Base-by-base conservation (phyloP, 2,329 filamentous ascomycete species). In the Rugonectria rugulosa region DNA sequence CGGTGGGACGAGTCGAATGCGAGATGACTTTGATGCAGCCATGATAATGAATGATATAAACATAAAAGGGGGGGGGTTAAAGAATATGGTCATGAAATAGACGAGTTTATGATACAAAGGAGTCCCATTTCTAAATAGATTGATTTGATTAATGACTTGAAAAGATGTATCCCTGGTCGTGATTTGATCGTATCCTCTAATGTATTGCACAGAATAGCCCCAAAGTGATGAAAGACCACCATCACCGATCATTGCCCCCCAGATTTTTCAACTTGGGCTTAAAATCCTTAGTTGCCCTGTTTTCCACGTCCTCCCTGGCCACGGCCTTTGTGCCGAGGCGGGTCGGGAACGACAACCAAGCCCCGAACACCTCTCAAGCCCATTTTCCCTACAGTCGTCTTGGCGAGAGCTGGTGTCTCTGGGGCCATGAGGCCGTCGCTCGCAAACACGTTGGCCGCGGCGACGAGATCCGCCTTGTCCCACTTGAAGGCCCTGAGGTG, bases 1-100 rank as follows among this genome's bases (percentile, higher is more conserved):
- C 84, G 84, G 10, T 98, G 93, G 92, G 90, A 89, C 49, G 89
- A 91, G 73, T 73, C 45, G n/a, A 63, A 57, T 26, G 20, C 58
- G 36, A 56, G 11, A 43, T 11, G 29, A 45, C 21, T 45, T 32
- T n/a, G n/a, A n/a, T n/a, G n/a, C n/a, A n/a, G n/a, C n/a, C n/a
- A n/a, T n/a, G n/a, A n/a, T n/a, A n/a, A n/a, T 32, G 29, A n/a
- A n/a, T 31, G n/a, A n/a, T n/a, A 31, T 31, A 12, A 11, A n/a
- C 29, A 36, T 36, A 15, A 37, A 7, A 37, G 11, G 17, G 34
- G 15, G 15, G 15, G n/a, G 6, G n/a, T n/a, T n/a, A n/a, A n/a
- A n/a, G n/a, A n/a, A n/a, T n/a, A n/a, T n/a, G n/a, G n/a, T n/a
- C 19, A 32, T 32, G 29, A 32, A 5, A 14, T 32, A 32, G 9